These are phyloP conservation scores for Beauveria pseudobassiana DNA, from an alignment of 2,329 filamentous ascomycete species.

Conservation along the genomic window DNA sequence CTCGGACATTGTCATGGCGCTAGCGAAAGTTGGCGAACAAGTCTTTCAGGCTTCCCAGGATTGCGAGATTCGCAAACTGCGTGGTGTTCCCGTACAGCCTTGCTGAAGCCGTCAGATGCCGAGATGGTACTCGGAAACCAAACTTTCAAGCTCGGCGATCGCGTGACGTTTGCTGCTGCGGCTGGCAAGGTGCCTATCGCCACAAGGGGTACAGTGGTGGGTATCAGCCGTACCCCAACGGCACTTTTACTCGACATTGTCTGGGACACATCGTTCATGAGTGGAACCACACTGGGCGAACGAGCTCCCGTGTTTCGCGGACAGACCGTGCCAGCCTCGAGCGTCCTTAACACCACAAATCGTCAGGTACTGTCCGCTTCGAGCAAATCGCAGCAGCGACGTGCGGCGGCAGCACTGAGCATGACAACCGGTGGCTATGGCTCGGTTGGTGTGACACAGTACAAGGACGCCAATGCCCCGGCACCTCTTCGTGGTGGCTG, in stretches of 20 bases:
- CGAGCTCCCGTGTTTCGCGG: conserved; percentile 90
- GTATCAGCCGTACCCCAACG: conserved; percentile 80
- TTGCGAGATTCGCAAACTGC: conserved; percentile 60
- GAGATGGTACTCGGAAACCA: conserved; percentile 87
- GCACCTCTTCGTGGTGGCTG: conserved; percentile 48
- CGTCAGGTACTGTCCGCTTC: conserved; percentile 71
- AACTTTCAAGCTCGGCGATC: conserved; percentile 75
- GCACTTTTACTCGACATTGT: conserved; percentile 81
- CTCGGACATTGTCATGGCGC: conserved; percentile 74
- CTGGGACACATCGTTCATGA: conserved; percentile 95
- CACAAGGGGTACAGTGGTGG: conserved; percentile 86
- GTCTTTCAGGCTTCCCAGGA: conserved; percentile 44
- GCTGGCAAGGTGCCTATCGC: conserved; percentile 93
- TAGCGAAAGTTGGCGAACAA: conserved; percentile 69
- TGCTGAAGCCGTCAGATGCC: conserved; percentile 92
- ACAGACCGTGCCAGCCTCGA: conserved; percentile 80
- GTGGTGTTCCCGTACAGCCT: conserved; percentile 72
- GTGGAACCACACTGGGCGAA: conserved; percentile 82
- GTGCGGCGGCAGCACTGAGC: conserved; percentile 36
- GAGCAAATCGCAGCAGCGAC: conserved; percentile 41
- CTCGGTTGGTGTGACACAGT: conserved; percentile 55
- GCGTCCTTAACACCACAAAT: conserved; percentile 79
- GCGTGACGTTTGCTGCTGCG: conserved; percentile 86
- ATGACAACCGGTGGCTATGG: conserved; percentile 48
- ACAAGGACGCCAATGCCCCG: conserved; percentile 48